A percentile compares a stretch with the other conserved stretches of the same genome.
Evolutionary conservation across 768 basidiomycete genomes (phyloP).

Genomic region (Panus rudis): DNA sequence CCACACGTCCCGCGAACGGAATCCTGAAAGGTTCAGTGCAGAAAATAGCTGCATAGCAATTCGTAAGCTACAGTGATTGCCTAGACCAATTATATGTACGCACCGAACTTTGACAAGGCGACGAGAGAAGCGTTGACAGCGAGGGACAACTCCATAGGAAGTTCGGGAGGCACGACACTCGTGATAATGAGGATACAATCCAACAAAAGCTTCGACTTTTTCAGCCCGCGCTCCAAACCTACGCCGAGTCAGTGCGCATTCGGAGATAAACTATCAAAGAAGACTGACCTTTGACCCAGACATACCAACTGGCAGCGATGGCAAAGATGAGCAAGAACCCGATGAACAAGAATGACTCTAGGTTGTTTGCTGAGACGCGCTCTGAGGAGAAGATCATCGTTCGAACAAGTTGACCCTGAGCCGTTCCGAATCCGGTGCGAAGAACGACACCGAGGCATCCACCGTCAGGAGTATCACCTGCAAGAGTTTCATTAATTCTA

Average conservation of each 20-base stretch:
- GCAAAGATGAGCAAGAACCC: slow-evolving; percentile 97
- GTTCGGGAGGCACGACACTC: slow-evolving; percentile 93
- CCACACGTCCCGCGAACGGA: slow-evolving; percentile 90
- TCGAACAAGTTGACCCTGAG: slow-evolving; percentile 93
- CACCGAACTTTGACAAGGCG: slow-evolving; percentile 87
- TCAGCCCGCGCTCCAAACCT: slow-evolving; percentile 89
- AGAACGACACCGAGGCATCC: slow-evolving; percentile 91
- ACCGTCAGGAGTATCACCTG: slow-evolving; percentile 74
- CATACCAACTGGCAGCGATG: slow-evolving; percentile 96
- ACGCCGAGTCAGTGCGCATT: background rate
- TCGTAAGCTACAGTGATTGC: background rate
- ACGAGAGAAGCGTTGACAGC: slow-evolving; percentile 95
- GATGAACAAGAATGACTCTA: slow-evolving; percentile 95
- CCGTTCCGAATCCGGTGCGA: slow-evolving; percentile 94
- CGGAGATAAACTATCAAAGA: background rate
- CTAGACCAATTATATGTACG: slow-evolving; percentile 20
- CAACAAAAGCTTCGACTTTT: slow-evolving; percentile 90
- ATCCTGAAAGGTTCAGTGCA: slow-evolving; percentile 99
- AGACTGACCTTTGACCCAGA: slow-evolving; percentile 84
- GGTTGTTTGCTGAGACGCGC: slow-evolving; percentile 91
- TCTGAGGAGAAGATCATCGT: slow-evolving; percentile 99
- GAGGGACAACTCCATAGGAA: slow-evolving; percentile 95
- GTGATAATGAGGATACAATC: slow-evolving; percentile 97
- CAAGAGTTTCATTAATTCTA: background rate
- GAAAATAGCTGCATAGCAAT: slow-evolving; percentile 71